Base-by-base conservation (phyloP, 306 rosid species). In the Cicer yamashitae region DNA sequence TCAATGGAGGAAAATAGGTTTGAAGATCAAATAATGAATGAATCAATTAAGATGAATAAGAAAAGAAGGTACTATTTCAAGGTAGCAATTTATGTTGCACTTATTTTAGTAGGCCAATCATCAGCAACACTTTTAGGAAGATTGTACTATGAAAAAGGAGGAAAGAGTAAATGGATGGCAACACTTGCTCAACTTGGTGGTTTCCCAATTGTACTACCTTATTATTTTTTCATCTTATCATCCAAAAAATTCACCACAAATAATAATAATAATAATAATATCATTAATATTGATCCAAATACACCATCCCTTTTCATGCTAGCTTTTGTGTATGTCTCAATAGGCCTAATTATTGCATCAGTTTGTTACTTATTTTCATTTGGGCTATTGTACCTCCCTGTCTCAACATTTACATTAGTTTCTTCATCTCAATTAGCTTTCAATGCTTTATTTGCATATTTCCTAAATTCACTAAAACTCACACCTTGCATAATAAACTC, bases 111-210 rank as follows among this genome's bases (percentile, higher is more conserved):
- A 30, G 56, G 74, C 18, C 57, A 51, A 1, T 43, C 85, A 81
- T 12, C 70, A 1, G 85, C 85, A 63, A 3, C 48, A 70, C 85
- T 81, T 13, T 43, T 81, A 0, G 85, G 81, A 76, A 81, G 85
- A 63, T 46, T 81, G 14, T 76, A 76, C 30, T 81, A 52, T 38
- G 74, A 63, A 2, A 81, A 76, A 54, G 84, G 84, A 1, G 84
- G 84, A 10, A 81, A 76, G 2, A 81, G 84, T 56, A 81, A 81
- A 62, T 81, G 84, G 84, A 70, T 81, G 18, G 81, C 30, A 62
- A 62, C 84, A 53, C 63, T 81, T 15, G 81, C 53, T 10, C 74
- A 70, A 53, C 53, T 62, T 18, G 56, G 6, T 13, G 81, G 84
- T 20, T 81, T 81, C 56, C 84, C 84, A 43, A 76, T 76, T 54